Conservation (phyloP, 768 basidiomycete genomes). For the Serendipita vermifera region DNA sequence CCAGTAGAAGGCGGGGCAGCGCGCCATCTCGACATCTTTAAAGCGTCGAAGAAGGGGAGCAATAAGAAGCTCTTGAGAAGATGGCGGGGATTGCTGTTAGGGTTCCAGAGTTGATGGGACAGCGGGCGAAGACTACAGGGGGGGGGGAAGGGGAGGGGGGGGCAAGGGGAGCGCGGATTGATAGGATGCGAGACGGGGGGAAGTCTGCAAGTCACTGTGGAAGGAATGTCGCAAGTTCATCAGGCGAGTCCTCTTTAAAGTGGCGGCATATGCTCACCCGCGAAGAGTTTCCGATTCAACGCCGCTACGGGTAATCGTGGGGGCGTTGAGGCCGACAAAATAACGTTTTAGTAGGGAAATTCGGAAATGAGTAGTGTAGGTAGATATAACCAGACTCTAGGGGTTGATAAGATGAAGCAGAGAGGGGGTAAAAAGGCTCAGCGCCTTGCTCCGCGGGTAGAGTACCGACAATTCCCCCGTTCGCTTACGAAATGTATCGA, state of each 20-base stretch:
- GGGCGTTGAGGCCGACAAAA: background rate
- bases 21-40: constrained; percentile 4
- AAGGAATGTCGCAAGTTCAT: background rate
- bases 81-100: background rate
- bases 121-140: background rate
- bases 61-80: background rate
- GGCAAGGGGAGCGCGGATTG: background rate
- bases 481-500: background rate
- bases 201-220: background rate
- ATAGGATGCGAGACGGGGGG: background rate
- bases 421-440: background rate
- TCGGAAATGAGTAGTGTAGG: background rate
- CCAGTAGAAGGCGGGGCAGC: constrained; percentile 4
- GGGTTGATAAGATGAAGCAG: background rate
- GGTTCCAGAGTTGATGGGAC: background rate
- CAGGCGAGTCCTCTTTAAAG: background rate
- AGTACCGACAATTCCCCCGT: background rate
- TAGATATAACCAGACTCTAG: background rate
- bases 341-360: background rate
- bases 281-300: constrained; percentile 9
- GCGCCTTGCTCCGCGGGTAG: background rate
- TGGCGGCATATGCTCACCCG: background rate
- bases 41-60: background rate
- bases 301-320: background rate
- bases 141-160: background rate